Evolutionary conservation across 768 basidiomycete genomes (phyloP), one percentile per base, ranked within the genome.

Genomic region (Neoboletus subvelutipes): DNA sequence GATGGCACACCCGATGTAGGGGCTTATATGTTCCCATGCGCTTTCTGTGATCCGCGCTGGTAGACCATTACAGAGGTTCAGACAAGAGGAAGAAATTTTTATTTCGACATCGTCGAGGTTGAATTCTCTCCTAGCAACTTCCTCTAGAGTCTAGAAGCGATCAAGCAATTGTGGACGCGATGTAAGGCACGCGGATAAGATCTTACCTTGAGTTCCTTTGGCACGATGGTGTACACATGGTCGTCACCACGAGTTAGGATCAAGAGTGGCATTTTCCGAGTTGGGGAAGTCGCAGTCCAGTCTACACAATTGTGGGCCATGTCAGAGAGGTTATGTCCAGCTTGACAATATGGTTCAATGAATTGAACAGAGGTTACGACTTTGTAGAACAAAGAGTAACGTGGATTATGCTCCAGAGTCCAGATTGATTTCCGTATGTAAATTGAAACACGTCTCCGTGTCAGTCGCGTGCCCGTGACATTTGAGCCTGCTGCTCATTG

Each of bases 261-360:
- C 18, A 71, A 17, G 29, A 67, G 39, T 0, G 66, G 64, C 6
- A 36, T 33, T 37, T 64, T 70, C 0, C 68, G 60, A 0, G 43
- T 37, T n/a, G 70, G 70, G 0, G 66, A 64, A 3, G 0, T 51
- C 3, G 47, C 20, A 0, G 58, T 50, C 70, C 70, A 73, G 53
- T 71, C 62, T 5, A 66, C 24, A 55, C 70, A 71, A 18, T 66
- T n/a, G 56, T 71, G 70, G 9, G 45, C 36, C 67, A 68, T 71
- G 12, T 5, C 17, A 45, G 45, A 15, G 6, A 18, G 26, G 43
- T 11, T 6, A 28, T 17, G 49, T n/a, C n/a, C n/a, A n/a, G n/a
- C n/a, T n/a, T n/a, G n/a, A n/a, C n/a, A n/a, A 3, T n/a, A n/a
- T n/a, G n/a, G n/a, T n/a, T 15, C 33, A n/a, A 1, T 34, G 48